Evolutionary conservation across 805 yeast species (phyloP).

Genomic region (Metschnikowia continentalis): DNA sequence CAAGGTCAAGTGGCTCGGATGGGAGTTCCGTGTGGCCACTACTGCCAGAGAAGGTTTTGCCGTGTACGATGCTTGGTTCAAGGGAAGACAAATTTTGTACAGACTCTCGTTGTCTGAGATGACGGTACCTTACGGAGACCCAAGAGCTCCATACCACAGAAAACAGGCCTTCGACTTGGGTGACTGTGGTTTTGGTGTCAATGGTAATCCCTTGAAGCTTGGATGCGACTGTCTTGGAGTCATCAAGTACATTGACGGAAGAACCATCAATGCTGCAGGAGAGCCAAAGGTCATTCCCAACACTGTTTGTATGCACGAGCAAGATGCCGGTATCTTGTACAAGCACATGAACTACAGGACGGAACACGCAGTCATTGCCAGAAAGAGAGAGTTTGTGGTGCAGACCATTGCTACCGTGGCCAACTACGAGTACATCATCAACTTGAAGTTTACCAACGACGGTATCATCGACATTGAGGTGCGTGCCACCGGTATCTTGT

Average conservation of each 20-base stretch:
- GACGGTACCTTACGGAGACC: slow-evolving; percentile 88
- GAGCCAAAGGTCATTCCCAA: slow-evolving; percentile 59
- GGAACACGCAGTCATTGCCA: slow-evolving; percentile 61
- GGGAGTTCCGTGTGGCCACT: slow-evolving; percentile 71
- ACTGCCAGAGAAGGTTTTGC: slow-evolving; percentile 79
- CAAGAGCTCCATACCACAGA: slow-evolving; percentile 78
- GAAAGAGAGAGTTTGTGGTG: slow-evolving; percentile 74
- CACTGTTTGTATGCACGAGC: slow-evolving; percentile 78
- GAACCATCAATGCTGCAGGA: slow-evolving; percentile 55
- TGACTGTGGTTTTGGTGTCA: slow-evolving; percentile 77
- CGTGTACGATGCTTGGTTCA: slow-evolving; percentile 64
- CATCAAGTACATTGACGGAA: slow-evolving; percentile 67
- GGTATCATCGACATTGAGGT: slow-evolving; percentile 76
- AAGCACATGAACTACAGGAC: slow-evolving; percentile 81
- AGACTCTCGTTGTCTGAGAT: slow-evolving; percentile 72
- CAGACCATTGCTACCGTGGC: slow-evolving; percentile 84
- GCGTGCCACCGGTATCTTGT: slow-evolving; percentile 82
- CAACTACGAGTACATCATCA: slow-evolving; percentile 75
- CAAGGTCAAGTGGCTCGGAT: slow-evolving; percentile 74
- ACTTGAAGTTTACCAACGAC: slow-evolving; percentile 69
- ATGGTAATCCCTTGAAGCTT: slow-evolving; percentile 60
- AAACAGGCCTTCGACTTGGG: slow-evolving; percentile 86
- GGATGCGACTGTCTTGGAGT: slow-evolving; percentile 85
- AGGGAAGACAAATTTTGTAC: slow-evolving; percentile 73
- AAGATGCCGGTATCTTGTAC: slow-evolving; percentile 70